These are phyloP conservation scores for Lobosporangium transversale DNA, from an alignment of 192 early-diverging fungal genomes.

Conservation along the genomic window DNA sequence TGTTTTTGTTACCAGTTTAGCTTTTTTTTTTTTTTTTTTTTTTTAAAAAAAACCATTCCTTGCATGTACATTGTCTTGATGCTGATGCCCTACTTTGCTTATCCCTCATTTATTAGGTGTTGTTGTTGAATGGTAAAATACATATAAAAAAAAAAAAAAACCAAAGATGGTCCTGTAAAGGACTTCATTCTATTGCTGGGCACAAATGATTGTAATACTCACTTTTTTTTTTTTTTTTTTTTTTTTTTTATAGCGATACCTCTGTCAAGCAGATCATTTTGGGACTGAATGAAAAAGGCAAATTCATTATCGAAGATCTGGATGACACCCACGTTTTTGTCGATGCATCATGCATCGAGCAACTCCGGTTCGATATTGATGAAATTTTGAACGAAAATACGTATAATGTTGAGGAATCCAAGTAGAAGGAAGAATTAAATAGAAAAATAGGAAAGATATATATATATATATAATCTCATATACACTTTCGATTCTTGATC, in stretches of 20 bases:
- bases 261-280: slow-evolving; percentile 81
- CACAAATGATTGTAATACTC: slow-evolving; percentile 11
- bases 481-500: too few species aligned
- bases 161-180: too few species aligned
- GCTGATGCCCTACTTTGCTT: neutral
- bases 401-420: slow-evolving; percentile 63
- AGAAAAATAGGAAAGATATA: neutral
- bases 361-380: slow-evolving; percentile 71
- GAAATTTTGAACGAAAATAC: slow-evolving; percentile 79
- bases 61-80: too few species aligned
- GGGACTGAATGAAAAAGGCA: slow-evolving; percentile 68
- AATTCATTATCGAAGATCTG: slow-evolving; percentile 86
- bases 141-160: too few species aligned
- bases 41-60: too few species aligned
- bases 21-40: too few species aligned
- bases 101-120: slow-evolving; percentile 10
- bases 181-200: neutral
- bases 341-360: slow-evolving; percentile 64
- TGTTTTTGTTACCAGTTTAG: too few species aligned
- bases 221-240: slow-evolving; percentile 6
- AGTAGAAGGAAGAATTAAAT: slow-evolving; percentile 1
- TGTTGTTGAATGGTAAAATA: slow-evolving; percentile 47
- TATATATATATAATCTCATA: too few species aligned
- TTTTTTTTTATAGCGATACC: slow-evolving; percentile 64
- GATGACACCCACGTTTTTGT: slow-evolving; percentile 87